Percentiles rank a stretch among this genome's conserved stretches.
These are phyloP conservation scores for Cladophialophora immunda DNA, from an alignment of 2,329 filamentous ascomycete genomes.

Conservation along the genomic window DNA sequence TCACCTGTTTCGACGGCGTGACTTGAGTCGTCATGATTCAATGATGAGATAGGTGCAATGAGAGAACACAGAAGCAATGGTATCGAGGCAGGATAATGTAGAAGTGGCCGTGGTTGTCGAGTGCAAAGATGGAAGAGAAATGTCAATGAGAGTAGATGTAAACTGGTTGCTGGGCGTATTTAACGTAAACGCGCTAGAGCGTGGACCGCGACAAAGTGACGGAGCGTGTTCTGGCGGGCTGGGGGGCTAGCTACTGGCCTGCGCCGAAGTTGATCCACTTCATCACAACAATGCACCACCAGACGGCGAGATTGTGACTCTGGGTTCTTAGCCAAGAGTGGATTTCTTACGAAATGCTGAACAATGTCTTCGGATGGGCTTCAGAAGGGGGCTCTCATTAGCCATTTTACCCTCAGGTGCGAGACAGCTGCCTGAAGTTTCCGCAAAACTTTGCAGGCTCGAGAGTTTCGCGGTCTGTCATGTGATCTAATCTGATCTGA, in stretches of 20 bases:
- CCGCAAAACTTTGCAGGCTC: background rate
- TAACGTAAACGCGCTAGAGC: conserved; percentile 26
- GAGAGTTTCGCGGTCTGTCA: background rate
- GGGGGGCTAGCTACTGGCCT: conserved; percentile 1
- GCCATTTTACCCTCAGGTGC: background rate
- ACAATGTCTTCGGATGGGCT: conserved; percentile 11
- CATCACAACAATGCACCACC: conserved; percentile 27
- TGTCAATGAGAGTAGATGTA: conserved; percentile 29
- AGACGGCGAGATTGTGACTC: conserved; percentile 12
- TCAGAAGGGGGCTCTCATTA: background rate
- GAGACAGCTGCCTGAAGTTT: conserved; percentile 27
- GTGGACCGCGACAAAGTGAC: conserved; percentile 17
- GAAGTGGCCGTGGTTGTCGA: conserved; percentile 17
- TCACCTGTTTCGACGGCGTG: conserved; percentile 77
- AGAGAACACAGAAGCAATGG: conserved; percentile 28
- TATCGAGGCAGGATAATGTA: conserved; percentile 21
- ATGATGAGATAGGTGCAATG: conserved; percentile 32
- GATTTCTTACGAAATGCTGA: conserved; percentile 29
- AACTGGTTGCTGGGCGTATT: conserved; percentile 22
- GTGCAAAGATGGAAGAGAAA: conserved; percentile 31
- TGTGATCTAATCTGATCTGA: background rate
- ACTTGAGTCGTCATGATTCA: conserved; percentile 77
- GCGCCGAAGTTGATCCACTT: conserved; percentile 12
- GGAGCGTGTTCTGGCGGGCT: conserved; percentile 8
- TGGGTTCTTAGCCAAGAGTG: conserved; percentile 11